phyloP scores from a whole-genome alignment of 2,329 filamentous ascomycete genomes.

The Talaromyces islandicus region DNA sequence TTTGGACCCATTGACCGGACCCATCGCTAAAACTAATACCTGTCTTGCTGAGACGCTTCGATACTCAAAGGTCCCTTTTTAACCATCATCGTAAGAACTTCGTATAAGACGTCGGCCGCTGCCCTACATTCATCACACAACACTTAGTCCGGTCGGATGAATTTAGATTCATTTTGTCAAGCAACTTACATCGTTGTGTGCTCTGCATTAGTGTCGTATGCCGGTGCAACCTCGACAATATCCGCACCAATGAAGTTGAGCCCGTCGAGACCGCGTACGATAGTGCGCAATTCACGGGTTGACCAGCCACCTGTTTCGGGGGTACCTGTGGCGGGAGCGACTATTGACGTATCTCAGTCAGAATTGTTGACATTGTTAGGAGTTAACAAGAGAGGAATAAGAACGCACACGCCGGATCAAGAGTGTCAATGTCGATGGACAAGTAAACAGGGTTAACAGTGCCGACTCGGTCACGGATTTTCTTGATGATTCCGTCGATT shows the following conservation, averaged over 20 bases:
- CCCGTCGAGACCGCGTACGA: slow-evolving; percentile 54
- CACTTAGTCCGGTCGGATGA: background rate
- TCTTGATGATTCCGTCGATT: slow-evolving; percentile 68
- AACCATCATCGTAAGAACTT: slow-evolving; percentile 77
- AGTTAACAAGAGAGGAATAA: slow-evolving; percentile 8
- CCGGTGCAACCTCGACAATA: slow-evolving; percentile 57
- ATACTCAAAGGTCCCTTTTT: slow-evolving; percentile 64
- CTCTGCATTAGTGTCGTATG: slow-evolving; percentile 57
- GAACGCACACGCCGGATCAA: slow-evolving; percentile 70
- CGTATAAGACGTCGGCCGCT: slow-evolving; percentile 59
- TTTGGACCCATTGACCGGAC: background rate
- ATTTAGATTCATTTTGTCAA: background rate
- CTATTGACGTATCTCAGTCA: slow-evolving; percentile 10
- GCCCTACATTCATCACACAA: slow-evolving; percentile 20
- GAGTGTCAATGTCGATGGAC: slow-evolving; percentile 79
- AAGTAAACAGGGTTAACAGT: slow-evolving; percentile 67
- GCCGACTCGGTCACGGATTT: slow-evolving; percentile 69
- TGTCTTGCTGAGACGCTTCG: slow-evolving; percentile 2
- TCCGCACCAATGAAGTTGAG: slow-evolving; percentile 55
- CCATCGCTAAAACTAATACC: background rate
- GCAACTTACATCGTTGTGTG: slow-evolving; percentile 43
- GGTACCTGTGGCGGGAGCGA: slow-evolving; percentile 50
- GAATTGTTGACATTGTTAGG: background rate
- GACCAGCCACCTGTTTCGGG: slow-evolving; percentile 58
- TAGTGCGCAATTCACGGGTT: slow-evolving; percentile 53